Base-by-base conservation (phyloP, 2,329 filamentous ascomycete genomes). In the Akanthomyces lecanii region DNA sequence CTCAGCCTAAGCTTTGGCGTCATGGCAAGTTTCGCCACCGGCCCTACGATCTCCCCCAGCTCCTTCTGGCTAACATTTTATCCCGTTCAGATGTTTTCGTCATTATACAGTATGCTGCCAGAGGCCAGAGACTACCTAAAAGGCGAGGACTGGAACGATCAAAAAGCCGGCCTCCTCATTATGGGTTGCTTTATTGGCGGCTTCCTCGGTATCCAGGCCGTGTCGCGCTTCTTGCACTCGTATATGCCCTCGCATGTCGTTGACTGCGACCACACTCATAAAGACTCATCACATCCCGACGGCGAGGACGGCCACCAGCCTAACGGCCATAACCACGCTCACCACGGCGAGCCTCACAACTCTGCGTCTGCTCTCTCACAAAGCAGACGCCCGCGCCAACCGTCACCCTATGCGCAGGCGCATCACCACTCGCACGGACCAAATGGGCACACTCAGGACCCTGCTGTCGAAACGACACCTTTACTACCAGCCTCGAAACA, bases 1-100 rank as follows among this genome's bases (percentile, higher is more conserved):
- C 78, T 98, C 65, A 97, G 93, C 75, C 78, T 99, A 67, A 97
- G 92, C 73, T 97, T 97, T 68, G 94, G 95, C 50, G 93, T 98
- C 52, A 96, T 99, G 92, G 93, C 97, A 75, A 67, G 85, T 72
- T 38, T n/a, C 33, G 36, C 28, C 62, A 38, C 16, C 52, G 21
- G 16, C 11, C 36, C 30, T n/a, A n/a, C 5, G 6, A 23, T n/a
- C 16, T 42, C 44, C 3, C 12, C 18, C 53, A 10, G 23, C 25
- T 4, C 45, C 10, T 7, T 28, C 3, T 21, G 18, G 23, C 61
- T 45, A 16, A 61, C 44, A 11, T 12, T 2, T 21, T 48, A 5
- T 23, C 2, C 47, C 5, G 3, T 25, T 25, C 69, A 97, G 92
- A 84, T 97, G 47, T 97, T 97, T 75, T 97, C 93, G 42, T 88